Evolutionary conservation across 1,139 yeast species (phyloP).

Genomic region (Taphrina sp.): DNA sequence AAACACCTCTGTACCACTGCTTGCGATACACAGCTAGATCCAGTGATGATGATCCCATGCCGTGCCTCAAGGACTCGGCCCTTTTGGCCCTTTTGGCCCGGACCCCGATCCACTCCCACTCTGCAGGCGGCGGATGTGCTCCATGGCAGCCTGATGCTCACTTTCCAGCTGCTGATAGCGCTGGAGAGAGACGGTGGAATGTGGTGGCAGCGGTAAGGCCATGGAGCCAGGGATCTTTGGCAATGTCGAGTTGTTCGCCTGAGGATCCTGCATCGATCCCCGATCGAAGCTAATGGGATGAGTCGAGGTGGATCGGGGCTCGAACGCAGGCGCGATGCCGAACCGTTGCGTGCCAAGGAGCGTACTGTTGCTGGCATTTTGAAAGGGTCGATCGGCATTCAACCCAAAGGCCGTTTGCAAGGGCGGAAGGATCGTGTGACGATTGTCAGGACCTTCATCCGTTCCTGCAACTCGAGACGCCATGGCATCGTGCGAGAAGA

Average conservation of each 20-base stretch:
- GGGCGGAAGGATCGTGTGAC: slow-evolving; percentile 7
- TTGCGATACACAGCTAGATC: too few relatives aligned
- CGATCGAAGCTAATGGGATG: slow-evolving; percentile 20
- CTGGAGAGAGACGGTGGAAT: slow-evolving; percentile 10
- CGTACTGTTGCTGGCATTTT: neutral
- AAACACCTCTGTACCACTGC: too few relatives aligned
- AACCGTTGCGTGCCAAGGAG: neutral
- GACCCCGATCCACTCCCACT: too few relatives aligned
- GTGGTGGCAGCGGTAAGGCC: neutral
- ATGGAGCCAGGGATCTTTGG: too few relatives aligned
- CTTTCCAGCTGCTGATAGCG: slow-evolving; percentile 8
- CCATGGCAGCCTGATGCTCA: slow-evolving; percentile 19
- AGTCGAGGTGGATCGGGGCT: slow-evolving; percentile 3
- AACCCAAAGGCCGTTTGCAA: slow-evolving; percentile 6
- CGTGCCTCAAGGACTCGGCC: too few relatives aligned
- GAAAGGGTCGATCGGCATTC: neutral
- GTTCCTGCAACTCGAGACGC: neutral
- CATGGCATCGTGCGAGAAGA: too few relatives aligned
- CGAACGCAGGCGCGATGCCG: slow-evolving; percentile 4
- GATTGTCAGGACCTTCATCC: neutral
- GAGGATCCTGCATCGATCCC: slow-evolving; percentile 1
- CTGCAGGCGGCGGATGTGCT: too few relatives aligned
- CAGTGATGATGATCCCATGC: too few relatives aligned
- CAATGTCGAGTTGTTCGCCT: too few relatives aligned
- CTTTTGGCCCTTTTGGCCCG: too few relatives aligned